A percentile compares a stretch with the other conserved stretches of the same genome.
Evolutionary conservation across 2,329 filamentous ascomycete species (phyloP).

Genomic region (Aspergillus latus): DNA sequence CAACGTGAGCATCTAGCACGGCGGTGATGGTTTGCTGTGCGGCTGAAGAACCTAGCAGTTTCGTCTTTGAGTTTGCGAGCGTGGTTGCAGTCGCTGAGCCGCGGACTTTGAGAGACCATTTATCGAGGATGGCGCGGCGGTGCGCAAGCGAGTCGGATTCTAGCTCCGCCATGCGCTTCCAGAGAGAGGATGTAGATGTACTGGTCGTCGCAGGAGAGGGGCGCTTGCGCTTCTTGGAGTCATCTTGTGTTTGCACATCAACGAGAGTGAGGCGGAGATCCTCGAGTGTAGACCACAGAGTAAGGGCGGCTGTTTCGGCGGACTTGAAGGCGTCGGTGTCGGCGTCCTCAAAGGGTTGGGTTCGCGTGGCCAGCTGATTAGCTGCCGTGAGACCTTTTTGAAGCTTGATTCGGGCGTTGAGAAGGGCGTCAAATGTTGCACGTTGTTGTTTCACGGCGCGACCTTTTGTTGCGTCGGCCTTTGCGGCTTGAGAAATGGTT

Average conservation of each 20-base stretch:
- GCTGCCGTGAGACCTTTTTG: slow-evolving; percentile 85
- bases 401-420: slow-evolving; percentile 87
- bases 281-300: slow-evolving; percentile 72
- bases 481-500: slow-evolving; percentile 65
- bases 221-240: slow-evolving; percentile 49
- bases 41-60: slow-evolving; percentile 57
- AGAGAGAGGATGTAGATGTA: slow-evolving; percentile 66
- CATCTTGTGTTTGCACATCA: slow-evolving; percentile 35
- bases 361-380: slow-evolving; percentile 65
- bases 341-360: slow-evolving; percentile 39
- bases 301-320: slow-evolving; percentile 81
- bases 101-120: slow-evolving; percentile 83
- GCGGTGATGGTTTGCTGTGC: slow-evolving; percentile 52
- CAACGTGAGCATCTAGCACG: slow-evolving; percentile 47
- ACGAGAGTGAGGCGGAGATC: slow-evolving; percentile 43
- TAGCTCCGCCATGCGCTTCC: slow-evolving; percentile 66
- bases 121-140: slow-evolving; percentile 74
- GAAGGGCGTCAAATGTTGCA: slow-evolving; percentile 78
- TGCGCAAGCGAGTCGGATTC: slow-evolving; percentile 61
- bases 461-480: slow-evolving; percentile 80
- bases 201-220: slow-evolving; percentile 47
- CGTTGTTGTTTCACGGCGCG: slow-evolving; percentile 82
- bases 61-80: slow-evolving; percentile 58
- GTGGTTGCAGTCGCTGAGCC: slow-evolving; percentile 49
- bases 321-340: slow-evolving; percentile 61